phyloP scores from a whole-genome alignment of 1,139 yeast genomes.

The Yamadazyma mexicana region DNA sequence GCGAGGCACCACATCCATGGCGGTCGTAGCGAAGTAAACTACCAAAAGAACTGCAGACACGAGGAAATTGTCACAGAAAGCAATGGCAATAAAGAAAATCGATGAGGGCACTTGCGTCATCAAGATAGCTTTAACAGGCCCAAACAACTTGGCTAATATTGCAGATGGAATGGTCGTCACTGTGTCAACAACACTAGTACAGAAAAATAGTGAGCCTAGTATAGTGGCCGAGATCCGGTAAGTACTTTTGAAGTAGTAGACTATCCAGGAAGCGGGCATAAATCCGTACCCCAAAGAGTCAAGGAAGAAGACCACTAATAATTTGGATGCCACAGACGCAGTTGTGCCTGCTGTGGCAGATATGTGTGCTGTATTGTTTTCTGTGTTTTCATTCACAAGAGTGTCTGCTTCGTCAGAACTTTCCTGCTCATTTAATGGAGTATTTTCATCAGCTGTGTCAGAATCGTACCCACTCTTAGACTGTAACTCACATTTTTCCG shows the following conservation, averaged over 20 bases:
- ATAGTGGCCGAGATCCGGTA: slow-evolving; percentile 42
- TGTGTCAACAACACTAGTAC: slow-evolving; percentile 47
- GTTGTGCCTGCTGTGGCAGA: slow-evolving; percentile 12
- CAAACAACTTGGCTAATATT: slow-evolving; percentile 60
- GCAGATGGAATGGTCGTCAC: slow-evolving; percentile 62
- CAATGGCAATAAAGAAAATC: slow-evolving; percentile 45
- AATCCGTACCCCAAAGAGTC: slow-evolving; percentile 89
- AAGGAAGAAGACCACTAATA: slow-evolving; percentile 58
- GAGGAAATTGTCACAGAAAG: slow-evolving; percentile 22
- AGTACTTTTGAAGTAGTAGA: slow-evolving; percentile 62
- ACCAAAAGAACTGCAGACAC: slow-evolving; percentile 53
- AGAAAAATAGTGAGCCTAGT: slow-evolving; percentile 57
- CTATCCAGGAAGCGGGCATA: slow-evolving; percentile 86
- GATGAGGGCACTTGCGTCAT: slow-evolving; percentile 83
- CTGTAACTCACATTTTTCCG: slow-evolving; percentile 53
- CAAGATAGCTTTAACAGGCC: slow-evolving; percentile 78
- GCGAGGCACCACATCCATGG: slow-evolving; percentile 92
- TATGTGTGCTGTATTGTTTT: background rate
- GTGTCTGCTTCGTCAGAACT: background rate
- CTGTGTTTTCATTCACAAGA: background rate
- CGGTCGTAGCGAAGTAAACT: slow-evolving; percentile 54
- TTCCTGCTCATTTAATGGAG: slow-evolving; percentile 6
- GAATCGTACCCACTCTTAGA: slow-evolving; percentile 12
- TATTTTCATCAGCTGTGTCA: slow-evolving; percentile 4
- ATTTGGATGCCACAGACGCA: slow-evolving; percentile 32